phyloP scores from a whole-genome alignment of 2,329 filamentous ascomycete genomes.

The Alternaria infectoria region DNA sequence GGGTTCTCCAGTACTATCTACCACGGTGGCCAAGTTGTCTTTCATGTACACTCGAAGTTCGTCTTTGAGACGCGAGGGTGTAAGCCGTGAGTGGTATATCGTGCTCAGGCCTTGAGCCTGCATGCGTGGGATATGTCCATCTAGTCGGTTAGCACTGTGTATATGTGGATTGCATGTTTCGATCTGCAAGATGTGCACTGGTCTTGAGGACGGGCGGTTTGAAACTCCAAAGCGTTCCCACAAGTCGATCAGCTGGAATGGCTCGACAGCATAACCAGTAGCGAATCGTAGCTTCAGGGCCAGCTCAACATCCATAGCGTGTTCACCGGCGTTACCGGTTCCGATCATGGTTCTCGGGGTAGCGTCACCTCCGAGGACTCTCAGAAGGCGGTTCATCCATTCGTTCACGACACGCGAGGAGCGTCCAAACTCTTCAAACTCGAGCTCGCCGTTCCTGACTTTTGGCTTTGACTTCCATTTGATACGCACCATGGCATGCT shows the following conservation, averaged over 20 bases:
- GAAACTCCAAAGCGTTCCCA: conserved; percentile 11
- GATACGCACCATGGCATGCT: conserved; percentile 22
- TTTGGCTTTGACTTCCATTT: conserved; percentile 28
- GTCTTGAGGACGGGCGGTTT: background rate
- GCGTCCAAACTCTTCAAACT: conserved; percentile 14
- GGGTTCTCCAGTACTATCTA: background rate
- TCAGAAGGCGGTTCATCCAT: conserved; percentile 19
- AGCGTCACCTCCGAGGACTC: background rate
- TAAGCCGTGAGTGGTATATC: conserved; percentile 17
- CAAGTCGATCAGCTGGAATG: conserved; percentile 18
- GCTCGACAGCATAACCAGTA: conserved; percentile 24
- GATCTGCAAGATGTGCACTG: conserved; percentile 18
- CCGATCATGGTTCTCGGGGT: background rate
- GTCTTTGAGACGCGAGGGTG: conserved; percentile 1
- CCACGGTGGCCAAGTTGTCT: background rate
- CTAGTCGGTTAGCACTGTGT: conserved; percentile 16
- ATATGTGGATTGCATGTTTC: conserved; percentile 22
- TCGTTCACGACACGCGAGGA: conserved; percentile 21
- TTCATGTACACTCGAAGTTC: conserved; percentile 6
- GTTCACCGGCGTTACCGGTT: conserved; percentile 24
- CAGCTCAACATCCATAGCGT: conserved; percentile 21
- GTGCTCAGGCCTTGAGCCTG: conserved; percentile 18
- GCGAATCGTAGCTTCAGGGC: conserved; percentile 19
- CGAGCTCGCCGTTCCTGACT: conserved; percentile 12
- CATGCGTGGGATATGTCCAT: conserved; percentile 19